These are phyloP conservation scores for Ceriops tagal DNA, from an alignment of 345 rosid genomes.

Conservation along the genomic window DNA sequence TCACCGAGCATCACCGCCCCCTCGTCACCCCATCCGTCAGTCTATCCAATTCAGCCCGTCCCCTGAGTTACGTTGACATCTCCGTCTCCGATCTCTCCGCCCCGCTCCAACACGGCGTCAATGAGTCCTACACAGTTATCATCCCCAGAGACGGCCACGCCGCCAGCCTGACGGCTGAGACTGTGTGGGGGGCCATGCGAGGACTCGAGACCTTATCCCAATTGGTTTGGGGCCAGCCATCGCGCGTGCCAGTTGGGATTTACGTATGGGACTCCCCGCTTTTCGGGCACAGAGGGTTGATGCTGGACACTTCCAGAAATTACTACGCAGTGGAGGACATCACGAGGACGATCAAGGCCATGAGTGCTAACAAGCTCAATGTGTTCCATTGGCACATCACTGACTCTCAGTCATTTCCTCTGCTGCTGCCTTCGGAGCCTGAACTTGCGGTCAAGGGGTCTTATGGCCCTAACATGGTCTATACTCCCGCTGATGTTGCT, in stretches of 20 bases:
- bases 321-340: slow-evolving; percentile 65
- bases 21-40: slow-evolving; percentile 34
- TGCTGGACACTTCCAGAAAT: slow-evolving; percentile 83
- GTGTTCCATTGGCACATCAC: slow-evolving; percentile 94
- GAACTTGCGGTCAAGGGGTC: slow-evolving; percentile 67
- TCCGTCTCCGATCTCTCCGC: slow-evolving; percentile 40
- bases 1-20: slow-evolving; percentile 50
- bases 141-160: slow-evolving; percentile 35
- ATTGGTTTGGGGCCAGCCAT: slow-evolving; percentile 63
- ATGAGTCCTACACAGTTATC: slow-evolving; percentile 63
- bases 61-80: slow-evolving; percentile 41
- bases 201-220: slow-evolving; percentile 90
- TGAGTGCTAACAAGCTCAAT: slow-evolving; percentile 78
- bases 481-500: slow-evolving; percentile 52
- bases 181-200: slow-evolving; percentile 83
- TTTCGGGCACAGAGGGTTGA: slow-evolving; percentile 61
- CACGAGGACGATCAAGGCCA: slow-evolving; percentile 55
- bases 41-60: slow-evolving; percentile 32
- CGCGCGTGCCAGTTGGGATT: slow-evolving; percentile 45
- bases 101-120: slow-evolving; percentile 59
- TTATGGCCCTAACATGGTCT: slow-evolving; percentile 57
- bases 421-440: slow-evolving; percentile 74
- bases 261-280: slow-evolving; percentile 53
- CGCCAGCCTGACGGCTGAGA: slow-evolving; percentile 45
- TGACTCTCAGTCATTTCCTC: slow-evolving; percentile 81